These are phyloP conservation scores for Blastosporella zonata DNA, from an alignment of 1,284 basidiomycete genomes.

Conservation along the genomic window DNA sequence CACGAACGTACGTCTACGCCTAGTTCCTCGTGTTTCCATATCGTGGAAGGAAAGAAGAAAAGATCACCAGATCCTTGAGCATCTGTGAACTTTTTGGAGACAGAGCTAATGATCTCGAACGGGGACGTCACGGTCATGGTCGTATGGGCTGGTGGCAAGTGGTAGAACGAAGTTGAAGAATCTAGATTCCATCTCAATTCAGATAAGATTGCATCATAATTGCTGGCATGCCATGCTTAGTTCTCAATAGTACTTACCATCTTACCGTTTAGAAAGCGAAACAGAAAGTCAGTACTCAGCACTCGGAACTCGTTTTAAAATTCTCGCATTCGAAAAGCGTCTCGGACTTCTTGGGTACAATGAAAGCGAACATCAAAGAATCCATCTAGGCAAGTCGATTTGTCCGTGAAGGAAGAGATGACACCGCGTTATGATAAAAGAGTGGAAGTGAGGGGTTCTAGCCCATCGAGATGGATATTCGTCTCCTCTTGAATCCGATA, in stretches of 20 bases:
- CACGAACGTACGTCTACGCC: conserved; percentile 53
- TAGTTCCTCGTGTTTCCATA: conserved; percentile 55
- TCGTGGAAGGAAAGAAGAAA: conserved; percentile 72
- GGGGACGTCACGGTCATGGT: conserved; percentile 15
- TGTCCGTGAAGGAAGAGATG: conserved; percentile 5
- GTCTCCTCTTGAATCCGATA: conserved; percentile 16
- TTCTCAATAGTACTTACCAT: neutral
- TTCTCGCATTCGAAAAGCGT: conserved; percentile 9
- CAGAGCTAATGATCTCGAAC: conserved; percentile 54
- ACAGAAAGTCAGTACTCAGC: no score
- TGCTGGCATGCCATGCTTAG: no score
- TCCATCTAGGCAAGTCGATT: conserved; percentile 3
- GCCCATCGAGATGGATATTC: conserved; percentile 22
- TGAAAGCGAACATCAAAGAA: conserved; percentile 6
- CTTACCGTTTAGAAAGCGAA: no score
- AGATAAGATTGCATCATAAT: no score
- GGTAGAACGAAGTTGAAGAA: neutral
- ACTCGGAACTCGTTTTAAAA: conserved; percentile 5
- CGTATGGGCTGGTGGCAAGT: neutral
- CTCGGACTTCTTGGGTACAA: conserved; percentile 14
- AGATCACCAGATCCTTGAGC: conserved; percentile 70
- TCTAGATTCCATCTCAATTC: neutral
- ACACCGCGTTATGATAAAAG: conserved; percentile 17
- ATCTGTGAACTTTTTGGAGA: conserved; percentile 58
- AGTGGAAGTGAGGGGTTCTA: conserved; percentile 28